Conservation (phyloP, 768 basidiomycete species). For the Tricholoma saponaceum region DNA sequence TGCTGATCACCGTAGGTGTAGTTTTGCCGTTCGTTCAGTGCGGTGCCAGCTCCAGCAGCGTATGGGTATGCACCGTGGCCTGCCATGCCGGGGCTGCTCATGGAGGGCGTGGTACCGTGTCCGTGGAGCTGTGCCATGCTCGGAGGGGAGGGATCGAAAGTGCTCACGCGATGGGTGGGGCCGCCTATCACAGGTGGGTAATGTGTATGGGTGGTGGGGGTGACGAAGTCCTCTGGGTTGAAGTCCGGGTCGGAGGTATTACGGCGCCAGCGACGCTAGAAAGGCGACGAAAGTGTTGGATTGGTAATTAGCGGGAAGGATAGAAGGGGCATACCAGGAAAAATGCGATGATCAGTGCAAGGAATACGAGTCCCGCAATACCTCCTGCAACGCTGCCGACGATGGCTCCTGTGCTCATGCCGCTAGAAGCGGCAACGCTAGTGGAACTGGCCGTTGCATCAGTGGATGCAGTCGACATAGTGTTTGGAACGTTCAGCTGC, state of each 20-base stretch:
- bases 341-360: slow-evolving; percentile 34
- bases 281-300: slow-evolving; percentile 1
- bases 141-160: slow-evolving; percentile 20
- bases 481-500: slow-evolving; percentile 17
- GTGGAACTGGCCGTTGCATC: slow-evolving; percentile 16
- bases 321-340: slow-evolving; percentile 30
- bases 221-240: slow-evolving; percentile 24
- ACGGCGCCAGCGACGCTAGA: slow-evolving; percentile 32
- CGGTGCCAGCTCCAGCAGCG: slow-evolving; percentile 23
- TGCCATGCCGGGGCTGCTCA: slow-evolving; percentile 30
- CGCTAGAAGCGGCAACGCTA: slow-evolving; percentile 12
- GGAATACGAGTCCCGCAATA: slow-evolving; percentile 31
- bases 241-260: slow-evolving; percentile 28
- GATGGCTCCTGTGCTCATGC: slow-evolving; percentile 36
- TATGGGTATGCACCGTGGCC: slow-evolving; percentile 34
- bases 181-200: neutral
- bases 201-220: neutral
- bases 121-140: slow-evolving; percentile 23
- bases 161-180: slow-evolving; percentile 19
- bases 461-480: slow-evolving; percentile 11
- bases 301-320: neutral
- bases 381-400: slow-evolving; percentile 36
- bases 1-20: slow-evolving; percentile 36
- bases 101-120: slow-evolving; percentile 24
- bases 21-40: slow-evolving; percentile 33